These are phyloP conservation scores for Erythrobasidium yunnanense DNA, from an alignment of 768 basidiomycete genomes.

Conservation along the genomic window DNA sequence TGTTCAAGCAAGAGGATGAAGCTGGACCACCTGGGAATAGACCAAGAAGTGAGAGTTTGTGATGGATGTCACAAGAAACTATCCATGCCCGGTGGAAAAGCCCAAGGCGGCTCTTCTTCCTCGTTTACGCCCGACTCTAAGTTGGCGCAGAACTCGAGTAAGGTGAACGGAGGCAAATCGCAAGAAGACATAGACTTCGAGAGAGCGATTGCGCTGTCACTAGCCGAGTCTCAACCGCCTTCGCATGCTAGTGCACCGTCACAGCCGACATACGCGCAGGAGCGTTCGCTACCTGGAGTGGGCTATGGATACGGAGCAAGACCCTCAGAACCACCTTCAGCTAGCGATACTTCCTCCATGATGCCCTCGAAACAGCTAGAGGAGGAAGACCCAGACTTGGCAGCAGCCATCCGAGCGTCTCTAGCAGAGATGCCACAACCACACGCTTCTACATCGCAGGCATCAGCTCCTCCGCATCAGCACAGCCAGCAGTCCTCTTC, in stretches of 20 bases:
- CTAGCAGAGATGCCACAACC: constrained; percentile 52
- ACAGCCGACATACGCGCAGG: constrained; percentile 25
- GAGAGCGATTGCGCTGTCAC: constrained; percentile 79
- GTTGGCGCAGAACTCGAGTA: constrained; percentile 34
- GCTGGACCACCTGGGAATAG: constrained; percentile 85
- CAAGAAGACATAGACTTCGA: constrained; percentile 70
- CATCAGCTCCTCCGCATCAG: constrained; percentile 1
- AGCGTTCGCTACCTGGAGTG: constrained; percentile 37
- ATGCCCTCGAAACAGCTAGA: constrained; percentile 46
- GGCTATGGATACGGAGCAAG: constrained; percentile 45
- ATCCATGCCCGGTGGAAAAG: constrained; percentile 36
- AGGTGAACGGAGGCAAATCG: constrained; percentile 43
- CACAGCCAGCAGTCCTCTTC: constrained; percentile 44
- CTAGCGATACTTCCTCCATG: neutral
- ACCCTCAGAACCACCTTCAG: constrained; percentile 44
- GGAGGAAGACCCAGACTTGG: constrained; percentile 83
- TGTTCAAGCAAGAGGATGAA: constrained; percentile 77
- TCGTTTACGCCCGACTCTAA: too few species aligned
- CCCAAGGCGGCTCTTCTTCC: too few species aligned
- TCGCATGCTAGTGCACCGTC: constrained; percentile 59
- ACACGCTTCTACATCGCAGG: constrained; percentile 31
- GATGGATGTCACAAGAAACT: constrained; percentile 78
- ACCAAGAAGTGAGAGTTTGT: constrained; percentile 84
- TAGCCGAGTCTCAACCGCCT: constrained; percentile 62
- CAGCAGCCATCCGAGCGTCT: constrained; percentile 89